phyloP scores from a whole-genome alignment of 2,329 filamentous ascomycete genomes.

The Fusarium longipes region DNA sequence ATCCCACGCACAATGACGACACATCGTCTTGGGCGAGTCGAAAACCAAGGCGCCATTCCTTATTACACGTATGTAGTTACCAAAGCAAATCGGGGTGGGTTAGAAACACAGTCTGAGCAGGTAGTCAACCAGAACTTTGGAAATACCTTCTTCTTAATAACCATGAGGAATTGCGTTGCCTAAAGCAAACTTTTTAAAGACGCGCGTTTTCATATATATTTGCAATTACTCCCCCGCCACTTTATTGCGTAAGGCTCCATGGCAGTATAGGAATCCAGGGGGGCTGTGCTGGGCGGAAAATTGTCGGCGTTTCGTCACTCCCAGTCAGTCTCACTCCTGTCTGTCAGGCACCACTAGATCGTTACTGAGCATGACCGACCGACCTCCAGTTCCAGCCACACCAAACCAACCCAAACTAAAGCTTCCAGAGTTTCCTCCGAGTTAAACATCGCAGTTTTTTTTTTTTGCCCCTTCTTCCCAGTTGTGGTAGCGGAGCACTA shows the following conservation, averaged over 20 bases:
- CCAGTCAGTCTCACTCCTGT: constrained; percentile 4
- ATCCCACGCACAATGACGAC: constrained; percentile 45
- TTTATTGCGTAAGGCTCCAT: constrained; percentile 43
- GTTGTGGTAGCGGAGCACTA: constrained; percentile 20
- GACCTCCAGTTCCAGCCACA: constrained; percentile 46
- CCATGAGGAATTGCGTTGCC: neutral
- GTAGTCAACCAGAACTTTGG: neutral
- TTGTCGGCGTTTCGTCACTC: constrained; percentile 52
- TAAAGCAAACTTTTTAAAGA: constrained; percentile 22
- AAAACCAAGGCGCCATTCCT: constrained; percentile 29
- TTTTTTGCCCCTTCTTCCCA: constrained; percentile 10
- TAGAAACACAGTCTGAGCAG: neutral
- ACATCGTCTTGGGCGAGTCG: constrained; percentile 22
- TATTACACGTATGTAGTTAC: neutral
- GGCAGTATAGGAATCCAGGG: constrained; percentile 44
- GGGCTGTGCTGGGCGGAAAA: constrained; percentile 52
- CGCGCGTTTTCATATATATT: constrained; percentile 25
- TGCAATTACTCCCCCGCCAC: constrained; percentile 34
- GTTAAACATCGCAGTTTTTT: constrained; percentile 41
- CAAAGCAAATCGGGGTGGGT: neutral
- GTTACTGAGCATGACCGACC: constrained; percentile 43
- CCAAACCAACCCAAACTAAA: constrained; percentile 43
- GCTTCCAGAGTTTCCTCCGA: constrained; percentile 39
- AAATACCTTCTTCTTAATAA: neutral
- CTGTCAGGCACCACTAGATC: constrained; percentile 51